Conservation (phyloP, 2,329 filamentous ascomycete species). For the Sordariomycetes sp. region DNA sequence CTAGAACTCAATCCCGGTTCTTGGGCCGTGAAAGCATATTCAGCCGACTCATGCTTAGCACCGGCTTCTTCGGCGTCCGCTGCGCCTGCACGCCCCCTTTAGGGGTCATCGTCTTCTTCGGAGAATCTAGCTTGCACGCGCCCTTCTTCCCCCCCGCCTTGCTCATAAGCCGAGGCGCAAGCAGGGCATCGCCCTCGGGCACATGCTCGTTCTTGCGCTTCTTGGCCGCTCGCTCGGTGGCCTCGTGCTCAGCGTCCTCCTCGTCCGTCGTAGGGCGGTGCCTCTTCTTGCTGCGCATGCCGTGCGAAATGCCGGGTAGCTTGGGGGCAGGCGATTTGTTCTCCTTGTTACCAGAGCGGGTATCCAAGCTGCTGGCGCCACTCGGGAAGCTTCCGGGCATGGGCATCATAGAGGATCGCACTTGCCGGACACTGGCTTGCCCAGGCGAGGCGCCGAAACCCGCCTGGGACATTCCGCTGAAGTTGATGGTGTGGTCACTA, state of each 20-base stretch:
- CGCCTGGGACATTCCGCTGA: slow-evolving; percentile 33
- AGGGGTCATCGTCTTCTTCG: neutral
- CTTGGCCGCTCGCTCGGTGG: slow-evolving; percentile 41
- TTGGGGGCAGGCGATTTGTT: slow-evolving; percentile 32
- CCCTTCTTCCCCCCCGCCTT: neutral
- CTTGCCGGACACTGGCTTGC: slow-evolving; percentile 51
- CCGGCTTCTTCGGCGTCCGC: slow-evolving; percentile 34
- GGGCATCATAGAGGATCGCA: slow-evolving; percentile 36
- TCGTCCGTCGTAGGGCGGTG: slow-evolving; percentile 46
- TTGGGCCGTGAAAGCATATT: slow-evolving; percentile 53
- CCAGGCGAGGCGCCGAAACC: slow-evolving; percentile 47
- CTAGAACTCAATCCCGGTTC: slow-evolving; percentile 29
- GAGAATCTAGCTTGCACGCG: slow-evolving; percentile 22
- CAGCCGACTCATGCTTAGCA: slow-evolving; percentile 47
- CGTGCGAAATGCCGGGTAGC: slow-evolving; percentile 43
- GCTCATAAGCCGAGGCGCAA: slow-evolving; percentile 34
- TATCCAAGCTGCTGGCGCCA: slow-evolving; percentile 9
- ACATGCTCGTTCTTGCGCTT: slow-evolving; percentile 40
- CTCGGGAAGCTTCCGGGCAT: slow-evolving; percentile 49
- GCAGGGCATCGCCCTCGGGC: slow-evolving; percentile 39
- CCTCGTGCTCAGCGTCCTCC: slow-evolving; percentile 40
- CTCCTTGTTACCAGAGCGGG: slow-evolving; percentile 34
- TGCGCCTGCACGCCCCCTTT: slow-evolving; percentile 6
- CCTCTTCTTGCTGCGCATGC: slow-evolving; percentile 56
- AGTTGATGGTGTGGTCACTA: slow-evolving; percentile 53